Percentiles rank a stretch among this genome's conserved stretches.
These are phyloP conservation scores for Cyberlindnera galapagoensis DNA, from an alignment of 805 yeast genomes.

Conservation along the genomic window DNA sequence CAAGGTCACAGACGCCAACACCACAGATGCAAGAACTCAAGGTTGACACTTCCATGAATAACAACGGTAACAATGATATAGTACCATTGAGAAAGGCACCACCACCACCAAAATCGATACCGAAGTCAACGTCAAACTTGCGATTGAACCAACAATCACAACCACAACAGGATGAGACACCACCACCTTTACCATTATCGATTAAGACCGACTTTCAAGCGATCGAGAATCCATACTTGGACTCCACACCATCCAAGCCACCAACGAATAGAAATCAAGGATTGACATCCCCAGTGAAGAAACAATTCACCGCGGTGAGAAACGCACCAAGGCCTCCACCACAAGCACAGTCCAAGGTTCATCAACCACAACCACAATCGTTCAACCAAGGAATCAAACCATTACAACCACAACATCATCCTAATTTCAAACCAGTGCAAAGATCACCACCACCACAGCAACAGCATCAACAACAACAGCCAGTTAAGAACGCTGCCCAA, in stretches of 20 bases:
- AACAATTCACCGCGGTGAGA: slow-evolving; percentile 21
- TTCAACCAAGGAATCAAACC: slow-evolving; percentile 17
- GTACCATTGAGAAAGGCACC: slow-evolving; percentile 52
- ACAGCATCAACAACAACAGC: slow-evolving; percentile 7
- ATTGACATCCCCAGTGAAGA: slow-evolving; percentile 5
- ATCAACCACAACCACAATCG: slow-evolving; percentile 8
- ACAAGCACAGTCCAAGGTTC: slow-evolving; percentile 11
- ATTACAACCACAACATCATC: slow-evolving; percentile 25
- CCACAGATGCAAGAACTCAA: background rate
- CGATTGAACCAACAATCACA: slow-evolving; percentile 7
- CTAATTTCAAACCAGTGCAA: slow-evolving; percentile 15
- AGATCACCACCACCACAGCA: slow-evolving; percentile 10
- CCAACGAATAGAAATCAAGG: slow-evolving; percentile 7
- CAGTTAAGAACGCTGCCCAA: slow-evolving; percentile 15
- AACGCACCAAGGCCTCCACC: slow-evolving; percentile 26
- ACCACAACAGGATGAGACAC: slow-evolving; percentile 32
- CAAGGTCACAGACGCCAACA: background rate
- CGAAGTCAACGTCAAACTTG: slow-evolving; percentile 5
- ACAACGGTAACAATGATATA: slow-evolving; percentile 23
- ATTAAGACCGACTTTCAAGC: slow-evolving; percentile 19
- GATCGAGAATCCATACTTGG: slow-evolving; percentile 20
- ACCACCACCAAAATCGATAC: slow-evolving; percentile 37
- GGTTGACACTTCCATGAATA: background rate
- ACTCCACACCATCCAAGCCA: slow-evolving; percentile 9
- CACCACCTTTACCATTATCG: slow-evolving; percentile 35